Conservation (phyloP, 306 rosid genomes). For the Dryas octopetala region DNA sequence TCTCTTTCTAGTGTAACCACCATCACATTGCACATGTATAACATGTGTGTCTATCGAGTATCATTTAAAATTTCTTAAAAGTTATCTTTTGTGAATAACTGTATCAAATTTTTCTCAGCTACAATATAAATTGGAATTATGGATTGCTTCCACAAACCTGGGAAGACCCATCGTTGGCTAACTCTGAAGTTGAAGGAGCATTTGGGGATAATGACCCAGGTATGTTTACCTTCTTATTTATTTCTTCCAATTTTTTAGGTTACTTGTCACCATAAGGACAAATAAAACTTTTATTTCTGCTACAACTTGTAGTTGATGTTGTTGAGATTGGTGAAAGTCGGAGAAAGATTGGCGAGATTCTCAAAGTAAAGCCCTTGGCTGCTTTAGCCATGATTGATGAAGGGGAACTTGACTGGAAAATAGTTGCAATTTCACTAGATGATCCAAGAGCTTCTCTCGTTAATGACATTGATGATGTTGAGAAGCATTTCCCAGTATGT, state of each 20-base stretch:
- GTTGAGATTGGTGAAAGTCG: slow-evolving; percentile 78
- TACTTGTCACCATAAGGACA: background rate
- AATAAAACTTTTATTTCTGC: slow-evolving; percentile 3
- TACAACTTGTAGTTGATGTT: slow-evolving; percentile 69
- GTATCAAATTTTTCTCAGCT: slow-evolving; percentile 35
- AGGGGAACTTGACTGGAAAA: slow-evolving; percentile 99
- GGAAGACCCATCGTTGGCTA: slow-evolving; percentile 92
- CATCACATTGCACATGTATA: background rate
- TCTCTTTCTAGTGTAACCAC: background rate
- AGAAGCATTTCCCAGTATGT: slow-evolving; percentile 93
- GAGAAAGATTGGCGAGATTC: slow-evolving; percentile 76
- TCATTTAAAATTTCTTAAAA: background rate
- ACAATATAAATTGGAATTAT: slow-evolving; percentile 90
- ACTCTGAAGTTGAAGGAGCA: slow-evolving; percentile 88
- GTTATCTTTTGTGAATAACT: background rate
- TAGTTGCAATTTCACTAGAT: slow-evolving; percentile 87
- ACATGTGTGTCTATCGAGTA: background rate
- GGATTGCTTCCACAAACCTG: slow-evolving; percentile 97
- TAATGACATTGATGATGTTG: slow-evolving; percentile 79
- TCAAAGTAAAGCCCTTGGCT: slow-evolving; percentile 86
- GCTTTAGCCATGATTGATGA: slow-evolving; percentile 99
- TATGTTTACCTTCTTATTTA: slow-evolving; percentile 4
- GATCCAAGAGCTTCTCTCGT: slow-evolving; percentile 90
- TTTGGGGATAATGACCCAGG: slow-evolving; percentile 97
- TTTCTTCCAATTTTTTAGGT: slow-evolving; percentile 1